Evolutionary conservation across 805 yeast genomes (phyloP).

Genomic region (Saccharomycopsis sp.): DNA sequence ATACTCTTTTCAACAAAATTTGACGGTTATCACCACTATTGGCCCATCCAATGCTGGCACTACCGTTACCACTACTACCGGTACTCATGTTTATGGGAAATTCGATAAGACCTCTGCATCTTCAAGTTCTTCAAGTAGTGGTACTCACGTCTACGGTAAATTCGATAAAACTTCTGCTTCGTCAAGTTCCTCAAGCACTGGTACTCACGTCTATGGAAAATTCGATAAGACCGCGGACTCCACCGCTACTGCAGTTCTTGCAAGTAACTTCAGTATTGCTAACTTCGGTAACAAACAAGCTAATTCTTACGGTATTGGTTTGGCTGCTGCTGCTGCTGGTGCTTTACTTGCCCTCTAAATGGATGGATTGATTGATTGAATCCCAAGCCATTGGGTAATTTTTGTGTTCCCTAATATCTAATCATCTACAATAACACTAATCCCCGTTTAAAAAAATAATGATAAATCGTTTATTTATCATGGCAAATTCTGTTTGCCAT

Average conservation of each 20-base stretch:
- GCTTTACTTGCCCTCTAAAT: slow-evolving; percentile 21
- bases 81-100: slow-evolving; percentile 50
- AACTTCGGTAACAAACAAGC: slow-evolving; percentile 80
- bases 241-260: slow-evolving; percentile 26
- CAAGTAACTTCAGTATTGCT: slow-evolving; percentile 44
- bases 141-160: slow-evolving; percentile 42
- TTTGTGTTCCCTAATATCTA: too few species aligned
- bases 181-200: slow-evolving; percentile 32
- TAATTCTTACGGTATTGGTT: slow-evolving; percentile 15
- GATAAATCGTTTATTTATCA: too few species aligned
- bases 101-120: slow-evolving; percentile 39
- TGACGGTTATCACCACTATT: slow-evolving; percentile 17
- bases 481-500: too few species aligned
- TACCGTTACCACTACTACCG: slow-evolving; percentile 27
- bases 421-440: too few species aligned
- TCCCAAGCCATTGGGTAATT: too few species aligned
- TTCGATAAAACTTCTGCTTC: slow-evolving; percentile 41
- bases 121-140: slow-evolving; percentile 28
- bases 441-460: too few species aligned
- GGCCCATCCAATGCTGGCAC: slow-evolving; percentile 16
- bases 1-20: neutral
- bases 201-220: slow-evolving; percentile 52
- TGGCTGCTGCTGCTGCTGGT: slow-evolving; percentile 19
- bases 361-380: too few species aligned
- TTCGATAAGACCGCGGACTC: slow-evolving; percentile 40